These are phyloP conservation scores for Chytriomyces sp. DNA, from an alignment of 192 early-diverging fungal genomes.

Conservation along the genomic window DNA sequence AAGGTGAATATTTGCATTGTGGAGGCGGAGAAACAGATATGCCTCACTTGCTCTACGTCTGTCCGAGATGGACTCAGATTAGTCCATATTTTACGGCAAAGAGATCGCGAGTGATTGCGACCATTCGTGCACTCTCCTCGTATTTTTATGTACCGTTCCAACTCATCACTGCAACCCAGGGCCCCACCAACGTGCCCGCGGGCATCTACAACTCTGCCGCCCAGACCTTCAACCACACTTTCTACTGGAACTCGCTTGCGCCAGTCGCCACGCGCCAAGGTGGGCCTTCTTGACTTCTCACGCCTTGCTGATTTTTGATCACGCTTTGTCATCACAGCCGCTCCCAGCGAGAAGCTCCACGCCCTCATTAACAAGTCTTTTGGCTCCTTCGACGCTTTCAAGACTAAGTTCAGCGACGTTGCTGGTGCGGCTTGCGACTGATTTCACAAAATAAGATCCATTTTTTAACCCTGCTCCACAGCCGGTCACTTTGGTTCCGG, in stretches of 20 bases:
- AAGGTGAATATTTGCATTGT: no score
- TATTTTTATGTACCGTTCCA: no score
- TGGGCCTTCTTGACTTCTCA: background rate
- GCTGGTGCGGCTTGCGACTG: no score
- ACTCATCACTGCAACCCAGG: no score
- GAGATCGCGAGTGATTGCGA: no score
- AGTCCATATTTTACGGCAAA: no score
- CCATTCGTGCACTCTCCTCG: no score
- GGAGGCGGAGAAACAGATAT: no score
- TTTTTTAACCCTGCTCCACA: no score
- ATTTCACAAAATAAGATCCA: no score
- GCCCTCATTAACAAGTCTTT: constrained; percentile 34
- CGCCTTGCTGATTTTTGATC: background rate
- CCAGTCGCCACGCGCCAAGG: constrained; percentile 4
- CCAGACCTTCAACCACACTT: constrained; percentile 39
- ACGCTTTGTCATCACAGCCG: background rate
- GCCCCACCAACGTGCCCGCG: constrained; percentile 31
- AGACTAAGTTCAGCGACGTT: constrained; percentile 41
- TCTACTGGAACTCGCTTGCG: constrained; percentile 31
- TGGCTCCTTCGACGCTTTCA: constrained; percentile 44
- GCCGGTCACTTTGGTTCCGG: constrained; percentile 49
- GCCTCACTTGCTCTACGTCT: no score
- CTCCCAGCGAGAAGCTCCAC: constrained; percentile 21
- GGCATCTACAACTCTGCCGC: constrained; percentile 56
- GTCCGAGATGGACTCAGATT: no score